phyloP scores from a whole-genome alignment of 2,329 filamentous ascomycete genomes.

The Epichloe typhina region DNA sequence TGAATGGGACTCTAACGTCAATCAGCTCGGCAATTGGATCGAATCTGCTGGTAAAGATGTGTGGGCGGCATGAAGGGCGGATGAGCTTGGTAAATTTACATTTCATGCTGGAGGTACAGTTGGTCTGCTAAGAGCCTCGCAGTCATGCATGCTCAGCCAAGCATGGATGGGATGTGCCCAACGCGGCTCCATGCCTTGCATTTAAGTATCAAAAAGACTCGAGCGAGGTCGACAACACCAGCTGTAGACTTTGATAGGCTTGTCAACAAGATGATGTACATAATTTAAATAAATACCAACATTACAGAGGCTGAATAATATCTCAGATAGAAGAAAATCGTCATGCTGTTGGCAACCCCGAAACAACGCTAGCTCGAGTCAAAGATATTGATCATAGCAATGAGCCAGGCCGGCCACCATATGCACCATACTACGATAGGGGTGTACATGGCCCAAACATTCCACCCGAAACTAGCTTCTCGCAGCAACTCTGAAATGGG shows the following conservation, averaged over 20 bases:
- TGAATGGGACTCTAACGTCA: slow-evolving; percentile 94
- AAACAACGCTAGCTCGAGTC: slow-evolving; percentile 17
- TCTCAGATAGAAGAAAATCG: background rate
- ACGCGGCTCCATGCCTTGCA: background rate
- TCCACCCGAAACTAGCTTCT: slow-evolving; percentile 75
- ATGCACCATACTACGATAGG: slow-evolving; percentile 85
- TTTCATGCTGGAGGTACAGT: background rate
- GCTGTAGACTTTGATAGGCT: background rate
- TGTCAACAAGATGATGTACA: background rate
- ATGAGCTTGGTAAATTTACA: background rate
- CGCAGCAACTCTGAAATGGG: slow-evolving; percentile 47
- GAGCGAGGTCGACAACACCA: background rate
- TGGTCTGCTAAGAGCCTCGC: background rate
- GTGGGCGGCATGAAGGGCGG: slow-evolving; percentile 59
- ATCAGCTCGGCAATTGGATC: slow-evolving; percentile 94
- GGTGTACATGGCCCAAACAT: slow-evolving; percentile 80
- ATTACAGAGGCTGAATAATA: background rate
- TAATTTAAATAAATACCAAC: background rate
- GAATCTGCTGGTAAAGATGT: slow-evolving; percentile 88
- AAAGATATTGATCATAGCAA: slow-evolving; percentile 43
- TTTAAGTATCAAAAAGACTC: background rate
- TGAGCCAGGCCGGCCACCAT: slow-evolving; percentile 89
- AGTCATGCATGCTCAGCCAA: background rate
- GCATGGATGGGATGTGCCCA: background rate
- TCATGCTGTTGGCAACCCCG: background rate